Conservation (phyloP, 352 stramenopile species). For the Phytophthora colocasiae region DNA sequence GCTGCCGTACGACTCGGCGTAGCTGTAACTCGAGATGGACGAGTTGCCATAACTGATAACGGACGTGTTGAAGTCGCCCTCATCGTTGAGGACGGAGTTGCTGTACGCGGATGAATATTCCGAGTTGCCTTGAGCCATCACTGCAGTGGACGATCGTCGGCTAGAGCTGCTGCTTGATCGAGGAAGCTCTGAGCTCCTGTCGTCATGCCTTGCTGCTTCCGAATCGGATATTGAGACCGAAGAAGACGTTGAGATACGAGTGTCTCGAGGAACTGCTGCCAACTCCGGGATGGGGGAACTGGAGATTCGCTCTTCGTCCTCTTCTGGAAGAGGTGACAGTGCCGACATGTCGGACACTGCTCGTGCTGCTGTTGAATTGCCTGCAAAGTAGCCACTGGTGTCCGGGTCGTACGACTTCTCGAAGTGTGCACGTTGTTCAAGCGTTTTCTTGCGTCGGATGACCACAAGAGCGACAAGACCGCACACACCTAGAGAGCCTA, state of each 20-base stretch:
- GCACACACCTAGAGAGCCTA: constrained; percentile 53
- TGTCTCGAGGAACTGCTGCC: constrained; percentile 34
- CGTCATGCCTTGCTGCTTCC: constrained; percentile 41
- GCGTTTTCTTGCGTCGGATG: constrained; percentile 59
- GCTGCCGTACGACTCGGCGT: constrained; percentile 57
- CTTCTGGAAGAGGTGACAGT: constrained; percentile 43
- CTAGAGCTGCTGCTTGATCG: constrained; percentile 22
- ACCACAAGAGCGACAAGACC: constrained; percentile 59
- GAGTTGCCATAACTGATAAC: constrained; percentile 39
- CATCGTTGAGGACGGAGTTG: constrained; percentile 30
- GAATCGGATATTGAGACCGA: constrained; percentile 50
- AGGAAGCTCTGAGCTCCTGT: constrained; percentile 27
- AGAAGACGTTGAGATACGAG: constrained; percentile 56
- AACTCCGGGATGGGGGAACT: constrained; percentile 62
- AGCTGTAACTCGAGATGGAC: constrained; percentile 42
- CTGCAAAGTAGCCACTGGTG: constrained; percentile 52
- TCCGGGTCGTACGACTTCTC: constrained; percentile 52
- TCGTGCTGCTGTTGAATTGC: constrained; percentile 32
- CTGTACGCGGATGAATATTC: constrained; percentile 43
- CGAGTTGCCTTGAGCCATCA: constrained; percentile 37
- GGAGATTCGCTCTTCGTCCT: constrained; percentile 30
- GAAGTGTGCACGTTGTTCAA: constrained; percentile 52
- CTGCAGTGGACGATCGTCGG: constrained; percentile 56
- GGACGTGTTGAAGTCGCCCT: constrained; percentile 31
- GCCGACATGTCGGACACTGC: constrained; percentile 31